phyloP scores from a whole-genome alignment of 2,329 filamentous ascomycete species.

The Exophiala sideris region DNA sequence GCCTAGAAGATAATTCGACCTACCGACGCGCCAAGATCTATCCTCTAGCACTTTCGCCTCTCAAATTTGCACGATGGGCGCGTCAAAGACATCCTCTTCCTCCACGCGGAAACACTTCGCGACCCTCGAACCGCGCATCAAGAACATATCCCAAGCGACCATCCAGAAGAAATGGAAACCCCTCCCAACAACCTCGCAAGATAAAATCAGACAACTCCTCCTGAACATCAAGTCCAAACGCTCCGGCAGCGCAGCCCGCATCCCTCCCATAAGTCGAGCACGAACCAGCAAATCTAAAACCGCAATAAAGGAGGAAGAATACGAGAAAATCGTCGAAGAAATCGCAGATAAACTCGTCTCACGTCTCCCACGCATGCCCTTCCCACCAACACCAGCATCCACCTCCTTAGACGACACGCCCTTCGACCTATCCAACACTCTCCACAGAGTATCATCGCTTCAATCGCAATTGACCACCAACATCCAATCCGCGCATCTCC shows the following conservation, averaged over 20 bases:
- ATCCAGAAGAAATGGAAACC: conserved; percentile 47
- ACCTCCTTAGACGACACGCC: conserved; percentile 36
- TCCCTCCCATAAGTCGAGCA: conserved; percentile 2
- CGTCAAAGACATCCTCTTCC: conserved; percentile 8
- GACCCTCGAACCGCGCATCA: conserved; percentile 40
- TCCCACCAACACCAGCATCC: conserved; percentile 34
- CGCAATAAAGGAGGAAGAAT: conserved; percentile 16
- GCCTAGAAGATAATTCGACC: too few species aligned
- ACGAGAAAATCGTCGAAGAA: conserved; percentile 17
- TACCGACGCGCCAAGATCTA: background rate
- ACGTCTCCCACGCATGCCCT: conserved; percentile 45
- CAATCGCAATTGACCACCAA: conserved; percentile 40
- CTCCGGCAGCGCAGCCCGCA: conserved; percentile 9
- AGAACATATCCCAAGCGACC: conserved; percentile 41
- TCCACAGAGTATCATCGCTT: conserved; percentile 33
- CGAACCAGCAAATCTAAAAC: background rate
- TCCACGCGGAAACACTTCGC: conserved; percentile 29
- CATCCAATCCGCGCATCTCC: conserved; percentile 38
- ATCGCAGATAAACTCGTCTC: conserved; percentile 27
- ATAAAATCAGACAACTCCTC: conserved; percentile 42
- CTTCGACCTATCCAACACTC: conserved; percentile 44
- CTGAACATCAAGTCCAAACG: conserved; percentile 36
- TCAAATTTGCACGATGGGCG: background rate
- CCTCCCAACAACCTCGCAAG: conserved; percentile 41
- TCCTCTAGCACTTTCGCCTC: too few species aligned